A percentile compares a stretch with the other conserved stretches of the same genome.
These are phyloP conservation scores for Microbotryum lychnidis-dioicae DNA, from an alignment of 1,284 basidiomycete genomes.

Conservation along the genomic window DNA sequence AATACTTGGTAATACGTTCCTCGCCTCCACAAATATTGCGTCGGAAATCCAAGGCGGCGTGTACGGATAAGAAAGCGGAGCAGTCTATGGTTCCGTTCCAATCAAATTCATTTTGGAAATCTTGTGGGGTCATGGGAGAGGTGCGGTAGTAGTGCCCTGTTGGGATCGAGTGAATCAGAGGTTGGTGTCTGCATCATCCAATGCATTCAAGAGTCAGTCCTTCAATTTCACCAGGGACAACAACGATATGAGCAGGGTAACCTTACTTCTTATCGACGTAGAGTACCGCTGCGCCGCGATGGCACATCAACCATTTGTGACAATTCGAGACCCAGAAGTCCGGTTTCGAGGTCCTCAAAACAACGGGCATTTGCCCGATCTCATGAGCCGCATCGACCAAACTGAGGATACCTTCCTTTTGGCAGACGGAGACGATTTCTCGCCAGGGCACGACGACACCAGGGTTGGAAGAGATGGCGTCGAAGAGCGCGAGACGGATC, in stretches of 20 bases:
- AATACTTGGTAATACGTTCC: constrained; percentile 27
- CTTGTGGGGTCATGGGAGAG: not conserved
- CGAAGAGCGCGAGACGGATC: constrained; percentile 36
- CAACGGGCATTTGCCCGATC: constrained; percentile 38
- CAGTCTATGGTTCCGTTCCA: constrained; percentile 25
- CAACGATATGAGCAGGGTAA: not conserved
- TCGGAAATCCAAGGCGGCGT: constrained; percentile 30
- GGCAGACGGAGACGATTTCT: constrained; percentile 31
- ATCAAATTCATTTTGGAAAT: not conserved
- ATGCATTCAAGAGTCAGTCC: constrained; percentile 1
- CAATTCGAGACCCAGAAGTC: constrained; percentile 38
- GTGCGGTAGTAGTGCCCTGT: constrained; percentile 13
- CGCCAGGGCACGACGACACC: constrained; percentile 40
- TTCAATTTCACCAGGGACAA: not conserved
- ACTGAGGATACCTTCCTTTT: constrained; percentile 32
- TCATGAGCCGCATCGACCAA: constrained; percentile 40
- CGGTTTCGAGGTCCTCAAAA: constrained; percentile 33
- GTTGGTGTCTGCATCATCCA: constrained; percentile 15
- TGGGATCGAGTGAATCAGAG: constrained; percentile 28
- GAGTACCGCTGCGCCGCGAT: constrained; percentile 37
- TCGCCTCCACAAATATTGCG: constrained; percentile 29
- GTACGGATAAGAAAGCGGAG: constrained; percentile 8
- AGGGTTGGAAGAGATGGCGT: constrained; percentile 37
- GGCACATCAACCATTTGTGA: constrained; percentile 37
- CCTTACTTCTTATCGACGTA: constrained; percentile 32